phyloP scores from a whole-genome alignment of 2,329 filamentous ascomycete species.

The Alternaria hordeiaustralica region DNA sequence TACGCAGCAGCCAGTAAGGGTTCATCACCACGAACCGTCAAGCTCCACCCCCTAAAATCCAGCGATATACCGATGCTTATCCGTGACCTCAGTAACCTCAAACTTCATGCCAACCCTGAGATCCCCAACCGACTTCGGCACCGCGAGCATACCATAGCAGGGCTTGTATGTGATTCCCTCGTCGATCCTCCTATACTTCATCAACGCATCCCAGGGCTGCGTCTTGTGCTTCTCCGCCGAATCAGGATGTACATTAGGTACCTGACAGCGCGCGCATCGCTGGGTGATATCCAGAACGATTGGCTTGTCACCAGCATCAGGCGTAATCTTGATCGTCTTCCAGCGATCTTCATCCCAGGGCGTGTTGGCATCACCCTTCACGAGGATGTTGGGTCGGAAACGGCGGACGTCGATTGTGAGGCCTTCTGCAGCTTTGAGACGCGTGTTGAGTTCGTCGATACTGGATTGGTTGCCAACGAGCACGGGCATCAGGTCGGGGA shows the following conservation, averaged over 20 bases:
- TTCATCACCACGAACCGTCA: neutral
- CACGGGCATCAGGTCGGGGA: slow-evolving; percentile 66
- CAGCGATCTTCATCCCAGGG: slow-evolving; percentile 70
- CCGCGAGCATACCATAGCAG: slow-evolving; percentile 71
- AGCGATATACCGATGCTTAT: slow-evolving; percentile 62
- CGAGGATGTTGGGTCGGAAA: slow-evolving; percentile 69
- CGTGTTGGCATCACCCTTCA: slow-evolving; percentile 55
- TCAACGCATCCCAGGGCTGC: slow-evolving; percentile 68
- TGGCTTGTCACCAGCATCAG: slow-evolving; percentile 15
- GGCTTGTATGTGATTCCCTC: slow-evolving; percentile 68
- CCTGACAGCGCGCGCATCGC: slow-evolving; percentile 66
- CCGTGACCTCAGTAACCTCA: slow-evolving; percentile 64
- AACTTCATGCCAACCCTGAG: slow-evolving; percentile 65
- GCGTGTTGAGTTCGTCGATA: slow-evolving; percentile 64
- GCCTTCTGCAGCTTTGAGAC: slow-evolving; percentile 55
- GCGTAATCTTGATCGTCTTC: slow-evolving; percentile 62
- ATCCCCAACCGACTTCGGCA: slow-evolving; percentile 63
- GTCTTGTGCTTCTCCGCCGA: slow-evolving; percentile 64
- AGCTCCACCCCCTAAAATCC: slow-evolving; percentile 28
- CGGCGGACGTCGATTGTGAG: slow-evolving; percentile 62
- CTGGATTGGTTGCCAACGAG: slow-evolving; percentile 63
- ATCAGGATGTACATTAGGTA: slow-evolving; percentile 70
- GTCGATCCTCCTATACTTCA: slow-evolving; percentile 67
- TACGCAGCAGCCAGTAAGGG: neutral
- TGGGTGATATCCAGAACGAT: slow-evolving; percentile 64